Evolutionary conservation across 75 land plant genomes (phyloP), one percentile per base, ranked within the genome.

Genomic region (Pinus tabuliformis): DNA sequence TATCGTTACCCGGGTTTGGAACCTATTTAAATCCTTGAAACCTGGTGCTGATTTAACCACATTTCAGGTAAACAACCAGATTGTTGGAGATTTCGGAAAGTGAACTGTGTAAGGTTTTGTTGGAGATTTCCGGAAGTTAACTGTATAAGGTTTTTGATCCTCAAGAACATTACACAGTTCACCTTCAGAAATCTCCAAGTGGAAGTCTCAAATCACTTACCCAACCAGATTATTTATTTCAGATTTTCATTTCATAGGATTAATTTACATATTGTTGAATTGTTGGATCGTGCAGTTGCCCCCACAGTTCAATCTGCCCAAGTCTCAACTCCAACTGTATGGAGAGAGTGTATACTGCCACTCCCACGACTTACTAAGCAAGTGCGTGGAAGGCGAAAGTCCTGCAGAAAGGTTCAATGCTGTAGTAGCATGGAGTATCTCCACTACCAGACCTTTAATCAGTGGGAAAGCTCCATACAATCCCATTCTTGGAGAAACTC

Each of bases 401-500:
- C 70, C 89, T 0, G 52, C 90, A 2, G 92, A 91, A 3, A 70
- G 72, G 37, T 42, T 70, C 33, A 70, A 39, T 6, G 72, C 72
- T 2, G 49, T 70, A 6, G 52, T 70, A 3, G 72, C 72, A 18
- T 70, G 72, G 72, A 6, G 54, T 6, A 70, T 70, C 72, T 70
- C 72, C 18, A 70, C 72, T 70, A 17, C 20, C 49, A 70, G 72
- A 24, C 72, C 72, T 39, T 18, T 39, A 70, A 39, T 37, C 52
- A 16, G 6, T 42, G 72, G 72, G 21, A 70, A 70, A 83, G 94
- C 90, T 52, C 99, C 99, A 54, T 96, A 80, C 79, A 96, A 96
- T 80, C 99, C 99, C 15, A 77, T 96, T 73, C 92, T 96, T 52
- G 96, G 99, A 26, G 99, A 96, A 73, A 95, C 92, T 18, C 98